A percentile compares a stretch with the other conserved stretches of the same genome.
phyloP scores from a whole-genome alignment of 306 rosid species.

The Sicyos edulis region DNA sequence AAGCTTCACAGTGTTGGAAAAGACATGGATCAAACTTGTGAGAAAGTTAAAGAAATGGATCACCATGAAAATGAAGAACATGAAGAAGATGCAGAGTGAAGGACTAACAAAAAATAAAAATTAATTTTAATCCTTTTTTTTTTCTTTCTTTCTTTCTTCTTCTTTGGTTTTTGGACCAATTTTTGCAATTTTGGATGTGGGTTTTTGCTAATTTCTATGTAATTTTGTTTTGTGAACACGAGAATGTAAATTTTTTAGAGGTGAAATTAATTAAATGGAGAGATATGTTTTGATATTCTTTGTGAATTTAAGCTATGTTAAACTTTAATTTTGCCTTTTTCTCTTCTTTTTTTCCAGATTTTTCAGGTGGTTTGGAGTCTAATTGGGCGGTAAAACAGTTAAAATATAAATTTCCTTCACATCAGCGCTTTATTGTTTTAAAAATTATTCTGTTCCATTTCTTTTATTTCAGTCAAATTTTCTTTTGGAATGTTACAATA shows the following conservation, averaged over 20 bases:
- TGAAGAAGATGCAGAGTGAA: neutral
- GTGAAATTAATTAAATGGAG: neutral
- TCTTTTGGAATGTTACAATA: no score
- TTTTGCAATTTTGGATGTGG: slow-evolving; percentile 8
- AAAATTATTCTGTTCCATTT: no score
- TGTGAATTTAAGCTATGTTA: neutral
- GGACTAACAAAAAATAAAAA: neutral
- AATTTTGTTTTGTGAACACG: neutral
- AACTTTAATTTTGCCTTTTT: neutral
- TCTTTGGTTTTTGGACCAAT: neutral
- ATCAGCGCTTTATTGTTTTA: neutral
- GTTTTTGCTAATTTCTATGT: neutral
- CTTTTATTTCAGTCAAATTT: no score
- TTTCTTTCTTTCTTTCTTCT: neutral
- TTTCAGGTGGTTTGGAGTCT: neutral
- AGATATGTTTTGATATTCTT: neutral
- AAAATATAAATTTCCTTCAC: neutral
- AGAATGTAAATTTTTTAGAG: slow-evolving; percentile 1
- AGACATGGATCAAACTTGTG: neutral
- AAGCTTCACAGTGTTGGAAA: neutral
- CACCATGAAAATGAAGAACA: neutral
- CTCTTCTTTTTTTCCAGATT: no score
- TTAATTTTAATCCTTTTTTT: neutral
- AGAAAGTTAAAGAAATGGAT: slow-evolving; percentile 2
- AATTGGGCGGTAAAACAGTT: neutral